These are phyloP conservation scores for Aspergillus taichungensis DNA, from an alignment of 495 filamentous ascomycete species.

Conservation along the genomic window DNA sequence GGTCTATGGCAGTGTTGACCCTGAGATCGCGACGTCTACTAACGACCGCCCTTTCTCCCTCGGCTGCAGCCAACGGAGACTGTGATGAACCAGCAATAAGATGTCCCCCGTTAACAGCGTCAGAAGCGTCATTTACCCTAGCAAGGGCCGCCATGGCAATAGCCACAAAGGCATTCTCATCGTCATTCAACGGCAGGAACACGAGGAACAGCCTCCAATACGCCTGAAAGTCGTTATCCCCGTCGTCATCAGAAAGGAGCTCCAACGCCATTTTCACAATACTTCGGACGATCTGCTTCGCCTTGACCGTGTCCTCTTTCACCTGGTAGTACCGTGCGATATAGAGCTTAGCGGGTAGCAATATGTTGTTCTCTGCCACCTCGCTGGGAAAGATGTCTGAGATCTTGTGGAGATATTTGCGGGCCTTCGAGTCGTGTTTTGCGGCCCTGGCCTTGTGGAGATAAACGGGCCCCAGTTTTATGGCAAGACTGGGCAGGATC, in stretches of 20 bases:
- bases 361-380: constrained; percentile 9
- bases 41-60: neutral
- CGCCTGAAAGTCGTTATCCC: constrained; percentile 32
- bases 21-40: too few species aligned
- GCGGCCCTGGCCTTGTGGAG: constrained; percentile 7
- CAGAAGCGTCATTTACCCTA: neutral
- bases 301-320: constrained; percentile 14
- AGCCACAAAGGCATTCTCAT: constrained; percentile 14
- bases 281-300: constrained; percentile 17
- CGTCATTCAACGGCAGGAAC: constrained; percentile 19
- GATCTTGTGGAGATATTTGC: constrained; percentile 6
- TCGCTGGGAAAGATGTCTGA: constrained; percentile 8
- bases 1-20: too few species aligned
- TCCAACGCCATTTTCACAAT: constrained; percentile 28
- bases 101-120: too few species aligned
- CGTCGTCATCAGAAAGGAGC: constrained; percentile 35
- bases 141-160: constrained; percentile 13
- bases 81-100: neutral
- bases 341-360: constrained; percentile 13
- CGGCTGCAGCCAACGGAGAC: neutral
- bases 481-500: constrained; percentile 8
- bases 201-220: constrained; percentile 21
- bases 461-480: constrained; percentile 14
- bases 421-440: constrained; percentile 2
- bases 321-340: constrained; percentile 22